phyloP scores from a whole-genome alignment of 345 rosid genomes.

The Erysimum cheiranthoides region DNA sequence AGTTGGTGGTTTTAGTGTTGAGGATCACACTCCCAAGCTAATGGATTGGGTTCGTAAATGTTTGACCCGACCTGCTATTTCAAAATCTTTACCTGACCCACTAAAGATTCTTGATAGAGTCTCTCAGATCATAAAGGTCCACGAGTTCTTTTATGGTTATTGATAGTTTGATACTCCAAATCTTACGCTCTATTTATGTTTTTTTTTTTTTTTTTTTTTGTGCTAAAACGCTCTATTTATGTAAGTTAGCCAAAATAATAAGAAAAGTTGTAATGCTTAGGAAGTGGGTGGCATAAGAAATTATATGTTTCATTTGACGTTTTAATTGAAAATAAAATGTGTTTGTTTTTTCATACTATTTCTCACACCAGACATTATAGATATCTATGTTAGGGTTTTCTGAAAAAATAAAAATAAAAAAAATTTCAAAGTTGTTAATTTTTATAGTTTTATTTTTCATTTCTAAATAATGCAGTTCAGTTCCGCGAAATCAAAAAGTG shows the following conservation, averaged over 20 bases:
- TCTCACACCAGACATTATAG: too few relatives aligned
- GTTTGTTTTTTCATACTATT: not conserved
- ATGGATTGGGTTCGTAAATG: slow-evolving; percentile 41
- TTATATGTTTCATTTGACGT: not conserved
- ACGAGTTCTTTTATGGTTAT: slow-evolving; percentile 45
- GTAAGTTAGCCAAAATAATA: not conserved
- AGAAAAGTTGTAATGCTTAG: not conserved
- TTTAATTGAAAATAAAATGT: not conserved
- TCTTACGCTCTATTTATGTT: not conserved
- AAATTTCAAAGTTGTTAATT: too few relatives aligned
- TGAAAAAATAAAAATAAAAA: too few relatives aligned
- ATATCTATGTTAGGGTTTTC: too few relatives aligned
- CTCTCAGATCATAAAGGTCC: slow-evolving; percentile 39
- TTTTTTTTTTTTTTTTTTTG: too few relatives aligned
- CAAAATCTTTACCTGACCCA: slow-evolving; percentile 42
- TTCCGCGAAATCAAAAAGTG: too few relatives aligned
- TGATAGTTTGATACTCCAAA: slow-evolving; percentile 15
- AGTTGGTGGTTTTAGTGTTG: slow-evolving; percentile 38
- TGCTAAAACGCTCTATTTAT: not conserved
- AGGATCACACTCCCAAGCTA: slow-evolving; percentile 42
- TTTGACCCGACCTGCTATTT: slow-evolving; percentile 39
- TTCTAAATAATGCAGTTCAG: too few relatives aligned
- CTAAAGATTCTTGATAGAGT: slow-evolving; percentile 42
- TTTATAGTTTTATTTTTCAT: too few relatives aligned
- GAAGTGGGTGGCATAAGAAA: not conserved